These are phyloP conservation scores for Trichocomaceae sp. DNA, from an alignment of 2,329 filamentous ascomycete genomes.

Conservation along the genomic window DNA sequence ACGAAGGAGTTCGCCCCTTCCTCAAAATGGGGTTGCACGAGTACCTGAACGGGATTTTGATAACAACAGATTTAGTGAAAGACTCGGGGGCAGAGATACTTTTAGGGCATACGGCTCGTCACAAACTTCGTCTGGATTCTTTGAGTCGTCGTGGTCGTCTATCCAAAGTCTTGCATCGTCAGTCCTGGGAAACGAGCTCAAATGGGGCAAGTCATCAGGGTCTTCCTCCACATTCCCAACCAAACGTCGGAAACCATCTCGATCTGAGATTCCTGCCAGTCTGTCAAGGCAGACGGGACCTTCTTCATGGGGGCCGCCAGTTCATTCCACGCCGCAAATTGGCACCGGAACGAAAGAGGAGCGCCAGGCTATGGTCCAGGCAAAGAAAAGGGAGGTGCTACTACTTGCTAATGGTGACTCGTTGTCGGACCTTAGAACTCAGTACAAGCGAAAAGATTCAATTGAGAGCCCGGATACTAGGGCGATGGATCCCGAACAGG, in stretches of 20 bases:
- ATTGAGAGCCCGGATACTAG: conserved; percentile 26
- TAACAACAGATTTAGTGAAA: conserved; percentile 18
- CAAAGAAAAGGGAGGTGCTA: conserved; percentile 43
- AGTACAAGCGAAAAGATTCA: conserved; percentile 43
- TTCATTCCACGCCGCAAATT: conserved; percentile 24
- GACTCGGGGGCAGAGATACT: conserved; percentile 21
- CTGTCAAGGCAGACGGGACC: conserved; percentile 20
- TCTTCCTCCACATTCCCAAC: conserved; percentile 23
- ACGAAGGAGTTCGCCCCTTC: conserved; percentile 33
- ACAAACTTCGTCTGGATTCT: conserved; percentile 26
- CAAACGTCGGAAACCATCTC: conserved; percentile 32
- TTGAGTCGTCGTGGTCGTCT: conserved; percentile 45
- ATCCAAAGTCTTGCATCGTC: conserved; percentile 44
- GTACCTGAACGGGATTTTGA: conserved; percentile 15
- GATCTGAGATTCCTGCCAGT: conserved; percentile 26
- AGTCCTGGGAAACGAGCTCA: conserved; percentile 38
- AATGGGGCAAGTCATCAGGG: conserved; percentile 21
- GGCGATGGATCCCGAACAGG: conserved; percentile 43
- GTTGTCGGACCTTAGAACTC: conserved; percentile 28
- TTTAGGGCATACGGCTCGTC: conserved; percentile 14
- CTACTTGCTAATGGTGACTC: conserved; percentile 38
- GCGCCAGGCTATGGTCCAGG: conserved; percentile 40
- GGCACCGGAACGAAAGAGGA: conserved; percentile 39
- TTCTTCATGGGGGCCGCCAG: conserved; percentile 39
- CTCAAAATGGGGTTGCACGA: conserved; percentile 33